Percentiles rank a stretch among this genome's conserved stretches.
These are phyloP conservation scores for Aspergillus hiratsukae DNA, from an alignment of 2,329 filamentous ascomycete genomes.

Conservation along the genomic window DNA sequence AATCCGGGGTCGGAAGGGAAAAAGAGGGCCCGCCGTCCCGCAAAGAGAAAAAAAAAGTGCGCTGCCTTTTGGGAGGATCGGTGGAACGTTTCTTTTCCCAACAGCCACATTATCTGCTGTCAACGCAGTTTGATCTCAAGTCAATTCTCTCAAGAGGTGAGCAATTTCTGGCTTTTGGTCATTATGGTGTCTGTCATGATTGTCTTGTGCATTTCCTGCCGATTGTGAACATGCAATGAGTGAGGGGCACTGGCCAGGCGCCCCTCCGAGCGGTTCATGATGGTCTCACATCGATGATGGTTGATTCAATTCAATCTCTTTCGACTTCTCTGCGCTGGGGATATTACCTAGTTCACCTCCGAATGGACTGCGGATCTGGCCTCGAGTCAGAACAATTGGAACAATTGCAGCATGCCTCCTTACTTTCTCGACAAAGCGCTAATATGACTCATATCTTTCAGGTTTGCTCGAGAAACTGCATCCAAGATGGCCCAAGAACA, in stretches of 20 bases:
- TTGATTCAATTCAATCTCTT: background rate
- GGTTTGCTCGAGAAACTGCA: conserved; percentile 18
- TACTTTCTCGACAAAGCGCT: background rate
- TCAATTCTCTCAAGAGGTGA: conserved; percentile 16
- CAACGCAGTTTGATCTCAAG: conserved; percentile 12
- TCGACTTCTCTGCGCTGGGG: background rate
- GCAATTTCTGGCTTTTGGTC: background rate
- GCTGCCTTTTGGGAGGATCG: background rate
- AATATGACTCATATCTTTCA: conserved; percentile 1
- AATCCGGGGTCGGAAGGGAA: conserved; percentile 18
- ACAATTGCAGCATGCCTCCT: background rate
- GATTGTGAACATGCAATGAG: background rate
- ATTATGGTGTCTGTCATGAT: background rate
- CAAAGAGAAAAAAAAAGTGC: conserved; percentile 11
- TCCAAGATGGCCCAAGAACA: conserved; percentile 39
- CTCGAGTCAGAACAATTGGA: background rate
- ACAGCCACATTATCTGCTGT: background rate
- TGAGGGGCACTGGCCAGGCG: conserved; percentile 8
- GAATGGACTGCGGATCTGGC: background rate
- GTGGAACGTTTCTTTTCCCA: background rate
- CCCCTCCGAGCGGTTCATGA: conserved; percentile 3
- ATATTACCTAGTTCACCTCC: background rate
- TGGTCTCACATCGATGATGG: background rate
- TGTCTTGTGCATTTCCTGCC: background rate
- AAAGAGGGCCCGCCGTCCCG: conserved; percentile 16